phyloP scores from a whole-genome alignment of 2,329 filamentous ascomycete genomes.

The Botrytis hyacinthi region DNA sequence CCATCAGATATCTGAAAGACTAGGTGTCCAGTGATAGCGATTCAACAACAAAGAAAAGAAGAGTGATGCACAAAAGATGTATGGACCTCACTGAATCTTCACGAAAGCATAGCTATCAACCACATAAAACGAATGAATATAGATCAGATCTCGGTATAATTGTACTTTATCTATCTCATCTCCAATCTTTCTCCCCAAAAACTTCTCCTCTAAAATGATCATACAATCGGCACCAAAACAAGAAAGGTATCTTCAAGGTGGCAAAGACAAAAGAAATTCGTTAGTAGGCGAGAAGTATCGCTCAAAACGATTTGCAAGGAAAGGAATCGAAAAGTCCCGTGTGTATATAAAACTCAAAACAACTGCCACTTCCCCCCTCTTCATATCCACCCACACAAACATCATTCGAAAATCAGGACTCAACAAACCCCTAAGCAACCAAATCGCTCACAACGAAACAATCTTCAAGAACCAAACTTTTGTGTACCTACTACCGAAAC shows the following conservation, averaged over 20 bases:
- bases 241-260: not conserved
- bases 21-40: too few relatives aligned
- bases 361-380: not conserved
- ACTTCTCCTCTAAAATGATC: not conserved
- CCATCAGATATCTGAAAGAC: too few relatives aligned
- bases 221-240: not conserved
- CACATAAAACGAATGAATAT: not conserved
- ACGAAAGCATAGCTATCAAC: not conserved
- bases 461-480: constrained; percentile 16
- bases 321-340: not conserved
- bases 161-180: not conserved
- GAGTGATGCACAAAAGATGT: too few relatives aligned
- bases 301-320: not conserved
- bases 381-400: not conserved
- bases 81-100: not conserved
- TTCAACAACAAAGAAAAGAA: too few relatives aligned
- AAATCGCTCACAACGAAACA: constrained; percentile 8
- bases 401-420: not conserved
- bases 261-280: constrained; percentile 9
- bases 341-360: constrained; percentile 3
- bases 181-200: not conserved
- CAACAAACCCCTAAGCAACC: not conserved
- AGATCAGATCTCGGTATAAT: not conserved
- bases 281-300: not conserved
- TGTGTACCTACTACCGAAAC: constrained; percentile 3